Evolutionary conservation across 352 stramenopile genomes (phyloP), one percentile per base, ranked within the genome.

Genomic region (Globisporangium uncinulatum): DNA sequence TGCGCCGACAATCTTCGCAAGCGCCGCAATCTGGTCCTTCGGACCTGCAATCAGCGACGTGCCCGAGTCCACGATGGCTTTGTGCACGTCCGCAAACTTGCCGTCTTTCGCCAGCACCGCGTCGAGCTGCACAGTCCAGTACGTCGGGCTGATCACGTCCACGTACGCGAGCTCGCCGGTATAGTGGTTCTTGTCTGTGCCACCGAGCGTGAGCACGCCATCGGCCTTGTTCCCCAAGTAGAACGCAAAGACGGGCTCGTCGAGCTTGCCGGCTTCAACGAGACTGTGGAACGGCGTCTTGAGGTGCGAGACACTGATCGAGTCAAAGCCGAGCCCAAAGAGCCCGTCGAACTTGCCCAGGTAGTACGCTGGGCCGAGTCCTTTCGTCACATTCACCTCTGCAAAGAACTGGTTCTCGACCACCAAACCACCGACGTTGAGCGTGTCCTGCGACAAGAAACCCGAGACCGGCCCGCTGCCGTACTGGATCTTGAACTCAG

Each of bases 311-410:
- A 96, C 77, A 34, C 67, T 80, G 61, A 98, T 89, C 36, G 73
- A 68, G 49, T 89, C 79, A 54, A 97, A 98, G 49, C 74, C 92
- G 14, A 97, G 62, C 59, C 92, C 92, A 39, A 97, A 72, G 57
- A 98, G 96, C 37, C 92, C 92, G 74, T 98, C 92, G 67, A 97
- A 98, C 44, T 97, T 95, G 49, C 88, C 91, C 8, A 96, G 57
- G 29, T 73, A 79, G 66, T 95, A 98, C 6, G 83, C 86, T 9
- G 91, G 52, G n/a, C 92, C 92, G 10, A 98, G 73, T 43, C 91
- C 92, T 57, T 76, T 88, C 3, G 89, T 92, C 76, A 97, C 83
- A 48, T 83, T 74, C 14, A 97, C 74, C 69, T 96, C 86, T 6
- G 87, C 90, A 62, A 97, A 97, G 43, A 73, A 70, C 61, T 96